Evolutionary conservation across 2,329 filamentous ascomycete genomes (phyloP), one percentile per base, ranked within the genome.

Genomic region (Microcyclospora tardicrescens): DNA sequence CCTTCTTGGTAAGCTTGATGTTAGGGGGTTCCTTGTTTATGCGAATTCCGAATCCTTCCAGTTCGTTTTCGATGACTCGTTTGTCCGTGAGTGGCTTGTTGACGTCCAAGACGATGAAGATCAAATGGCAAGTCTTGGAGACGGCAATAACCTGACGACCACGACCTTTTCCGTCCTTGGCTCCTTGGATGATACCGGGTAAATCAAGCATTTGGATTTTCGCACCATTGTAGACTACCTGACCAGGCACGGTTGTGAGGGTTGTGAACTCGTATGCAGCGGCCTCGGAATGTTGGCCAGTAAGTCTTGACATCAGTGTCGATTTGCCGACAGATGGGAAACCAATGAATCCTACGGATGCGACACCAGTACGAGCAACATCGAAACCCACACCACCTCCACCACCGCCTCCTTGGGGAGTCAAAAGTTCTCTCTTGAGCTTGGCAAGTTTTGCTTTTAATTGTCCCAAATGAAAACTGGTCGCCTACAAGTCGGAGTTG

Each of bases 1-100:
- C 91, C 71, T 98, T 98, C 72, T 98, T 98, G 67, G 81, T 93
- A 71, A 95, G 94, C n/a, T 91, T 84, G 56, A 98, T 98, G 61
- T 98, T 98, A 31, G 91, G 91, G 16, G 91, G 91, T 53, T 78
- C 68, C 69, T 96, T 98, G 71, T 98, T 98, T 69, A 96, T 89
- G 40, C 91, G 77, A 58, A 98, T 95, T 28, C 91, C 91, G 55
- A 98, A 98, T 6, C 91, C 91, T 61, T 98, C 91, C 59, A 98
- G 65, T 67, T 98, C 91, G 37, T 77, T 73, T 65, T 98, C 91
- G 56, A 98, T 98, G 46, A 98, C 73, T 44, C 84, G 77, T 71
- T 98, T 98, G 65, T 98, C 91, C 12, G 89, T 93, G 52, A 98
- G 69, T 16, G 91, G 91, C 66, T 98, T 98, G 67, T 96, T 96